phyloP scores from a whole-genome alignment of 257 asterid genomes.

The Nicotiana sylvestris region DNA sequence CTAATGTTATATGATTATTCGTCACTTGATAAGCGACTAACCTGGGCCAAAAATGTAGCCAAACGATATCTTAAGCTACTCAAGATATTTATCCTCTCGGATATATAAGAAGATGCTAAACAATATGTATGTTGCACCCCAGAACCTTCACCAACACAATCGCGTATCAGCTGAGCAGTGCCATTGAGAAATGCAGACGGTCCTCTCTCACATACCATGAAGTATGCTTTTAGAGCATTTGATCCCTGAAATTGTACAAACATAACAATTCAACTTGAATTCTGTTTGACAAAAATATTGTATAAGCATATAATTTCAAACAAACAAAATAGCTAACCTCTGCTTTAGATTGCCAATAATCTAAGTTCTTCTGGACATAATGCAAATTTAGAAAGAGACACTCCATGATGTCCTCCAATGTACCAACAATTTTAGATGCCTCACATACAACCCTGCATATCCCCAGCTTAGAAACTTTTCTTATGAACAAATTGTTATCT shows the following conservation, averaged over 20 bases:
- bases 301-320: not conserved
- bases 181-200: slow-evolving; percentile 79
- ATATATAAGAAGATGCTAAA: slow-evolving; percentile 76
- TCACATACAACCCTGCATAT: slow-evolving; percentile 52
- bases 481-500: not conserved
- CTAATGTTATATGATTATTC: not conserved
- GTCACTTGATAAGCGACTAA: slow-evolving; percentile 18
- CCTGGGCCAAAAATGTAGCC: slow-evolving; percentile 94
- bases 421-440: slow-evolving; percentile 42
- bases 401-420: slow-evolving; percentile 78
- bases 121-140: slow-evolving; percentile 51
- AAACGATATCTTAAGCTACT: slow-evolving; percentile 64
- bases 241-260: slow-evolving; percentile 50
- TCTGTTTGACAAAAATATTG: not conserved
- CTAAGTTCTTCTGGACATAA: slow-evolving; percentile 67
- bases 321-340: slow-evolving; percentile 52
- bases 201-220: slow-evolving; percentile 91
- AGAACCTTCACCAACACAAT: slow-evolving; percentile 58
- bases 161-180: slow-evolving; percentile 56
- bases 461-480: not conserved
- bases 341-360: slow-evolving; percentile 81
- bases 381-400: slow-evolving; percentile 66
- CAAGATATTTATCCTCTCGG: slow-evolving; percentile 77
- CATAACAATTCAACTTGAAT: not conserved
- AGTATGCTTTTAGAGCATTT: slow-evolving; percentile 68